These are phyloP conservation scores for Citeromyces matritensis DNA, from an alignment of 805 yeast species.

Conservation along the genomic window DNA sequence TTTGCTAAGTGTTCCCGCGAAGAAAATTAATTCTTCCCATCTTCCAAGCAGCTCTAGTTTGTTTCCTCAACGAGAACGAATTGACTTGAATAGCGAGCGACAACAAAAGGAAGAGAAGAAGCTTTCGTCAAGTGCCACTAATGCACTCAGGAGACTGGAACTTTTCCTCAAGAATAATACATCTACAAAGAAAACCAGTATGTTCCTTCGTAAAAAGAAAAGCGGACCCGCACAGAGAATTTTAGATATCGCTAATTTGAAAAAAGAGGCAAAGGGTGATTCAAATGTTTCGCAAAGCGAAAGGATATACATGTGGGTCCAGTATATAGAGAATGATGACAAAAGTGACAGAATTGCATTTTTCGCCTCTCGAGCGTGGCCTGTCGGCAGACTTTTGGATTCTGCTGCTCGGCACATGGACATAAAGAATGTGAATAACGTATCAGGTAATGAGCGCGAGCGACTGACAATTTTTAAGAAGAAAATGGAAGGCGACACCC, in stretches of 20 bases:
- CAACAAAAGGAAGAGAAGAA: slow-evolving; percentile 4
- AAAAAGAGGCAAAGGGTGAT: slow-evolving; percentile 38
- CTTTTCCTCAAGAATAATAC: slow-evolving; percentile 7
- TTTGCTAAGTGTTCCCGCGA: slow-evolving; percentile 3
- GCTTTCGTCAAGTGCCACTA: slow-evolving; percentile 5
- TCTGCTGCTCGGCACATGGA: slow-evolving; percentile 28
- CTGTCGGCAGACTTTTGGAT: slow-evolving; percentile 44
- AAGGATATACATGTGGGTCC: slow-evolving; percentile 32
- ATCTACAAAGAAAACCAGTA: slow-evolving; percentile 2
- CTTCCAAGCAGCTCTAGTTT: slow-evolving; percentile 26
- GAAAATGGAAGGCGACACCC: slow-evolving; percentile 11
- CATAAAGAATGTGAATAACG: slow-evolving; percentile 34
- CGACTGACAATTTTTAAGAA: slow-evolving; percentile 31
- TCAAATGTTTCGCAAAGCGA: slow-evolving; percentile 22
- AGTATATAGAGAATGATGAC: slow-evolving; percentile 18
- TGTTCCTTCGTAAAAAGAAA: slow-evolving; percentile 1
- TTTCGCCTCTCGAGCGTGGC: slow-evolving; percentile 40
- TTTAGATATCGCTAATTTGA: slow-evolving; percentile 21
- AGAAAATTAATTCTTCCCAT: slow-evolving; percentile 4
- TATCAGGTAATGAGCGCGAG: slow-evolving; percentile 21
- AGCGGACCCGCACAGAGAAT: slow-evolving; percentile 10
- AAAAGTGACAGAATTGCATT: no score
- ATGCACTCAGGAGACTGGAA: slow-evolving; percentile 9
- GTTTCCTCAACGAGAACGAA: slow-evolving; percentile 35
- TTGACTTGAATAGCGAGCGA: slow-evolving; percentile 19